Conservation (phyloP, 345 rosid genomes). For the Lepidium sativum region DNA sequence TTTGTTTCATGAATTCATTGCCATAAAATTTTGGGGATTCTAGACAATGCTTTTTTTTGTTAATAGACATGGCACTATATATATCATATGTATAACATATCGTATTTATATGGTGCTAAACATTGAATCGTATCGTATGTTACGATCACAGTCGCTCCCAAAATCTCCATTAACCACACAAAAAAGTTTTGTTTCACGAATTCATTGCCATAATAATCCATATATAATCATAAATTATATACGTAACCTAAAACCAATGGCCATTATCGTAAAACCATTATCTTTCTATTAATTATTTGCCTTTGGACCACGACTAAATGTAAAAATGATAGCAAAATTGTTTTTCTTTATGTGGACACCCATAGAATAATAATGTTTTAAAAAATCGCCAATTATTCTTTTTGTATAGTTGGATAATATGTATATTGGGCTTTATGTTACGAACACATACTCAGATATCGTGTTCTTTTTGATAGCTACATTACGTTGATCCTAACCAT, state of each 20-base stretch:
- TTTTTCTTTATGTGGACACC: neutral
- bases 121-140: constrained; percentile 10
- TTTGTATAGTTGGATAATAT: neutral
- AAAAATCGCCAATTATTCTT: neutral
- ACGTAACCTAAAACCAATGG: constrained; percentile 1
- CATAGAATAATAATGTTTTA: neutral
- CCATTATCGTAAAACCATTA: neutral
- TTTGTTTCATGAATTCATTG: neutral
- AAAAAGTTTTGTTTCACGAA: neutral
- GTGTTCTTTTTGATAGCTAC: no score
- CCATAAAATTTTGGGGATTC: no score
- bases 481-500: no score
- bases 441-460: neutral
- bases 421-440: neutral
- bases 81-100: no score
- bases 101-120: neutral
- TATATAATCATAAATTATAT: neutral
- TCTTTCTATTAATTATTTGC: neutral
- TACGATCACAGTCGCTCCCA: neutral
- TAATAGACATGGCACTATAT: no score
- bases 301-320: neutral
- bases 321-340: neutral
- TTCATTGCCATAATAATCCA: neutral
- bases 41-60: no score
- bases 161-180: constrained; percentile 1